A percentile compares a stretch with the other conserved stretches of the same genome.
These are phyloP conservation scores for Circinella umbellata DNA, from an alignment of 371 early-diverging fungal species.

Conservation along the genomic window DNA sequence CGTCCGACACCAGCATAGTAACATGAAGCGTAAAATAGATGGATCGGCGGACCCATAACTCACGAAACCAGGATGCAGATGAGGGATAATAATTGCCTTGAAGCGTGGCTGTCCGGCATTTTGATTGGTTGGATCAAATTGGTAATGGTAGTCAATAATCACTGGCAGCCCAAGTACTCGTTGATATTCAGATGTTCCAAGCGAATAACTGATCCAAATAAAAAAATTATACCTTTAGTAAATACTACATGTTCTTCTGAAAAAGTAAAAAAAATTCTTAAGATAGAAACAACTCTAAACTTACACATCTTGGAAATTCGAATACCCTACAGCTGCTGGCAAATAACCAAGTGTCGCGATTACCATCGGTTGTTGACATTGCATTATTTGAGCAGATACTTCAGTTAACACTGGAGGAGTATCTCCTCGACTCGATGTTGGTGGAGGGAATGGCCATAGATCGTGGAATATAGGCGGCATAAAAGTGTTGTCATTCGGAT, in stretches of 20 bases:
- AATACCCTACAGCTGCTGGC: background rate
- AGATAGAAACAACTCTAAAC: background rate
- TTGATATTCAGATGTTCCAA: background rate
- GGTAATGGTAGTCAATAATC: background rate
- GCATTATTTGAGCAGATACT: background rate
- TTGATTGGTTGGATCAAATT: background rate
- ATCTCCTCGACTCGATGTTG: background rate
- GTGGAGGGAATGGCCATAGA: background rate
- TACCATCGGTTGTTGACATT: background rate
- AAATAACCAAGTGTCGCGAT: background rate
- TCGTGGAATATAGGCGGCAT: background rate
- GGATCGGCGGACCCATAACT: constrained; percentile 13
- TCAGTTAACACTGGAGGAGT: background rate
- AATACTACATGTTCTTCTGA: too few relatives aligned
- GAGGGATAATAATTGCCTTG: background rate
- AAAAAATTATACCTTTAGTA: too few relatives aligned
- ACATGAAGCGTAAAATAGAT: constrained; percentile 1
- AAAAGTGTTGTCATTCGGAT: background rate
- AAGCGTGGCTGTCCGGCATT: background rate
- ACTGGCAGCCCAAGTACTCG: background rate
- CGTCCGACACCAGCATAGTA: too few relatives aligned
- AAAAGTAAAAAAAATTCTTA: background rate
- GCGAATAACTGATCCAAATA: background rate
- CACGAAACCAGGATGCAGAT: constrained; percentile 5
- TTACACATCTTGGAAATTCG: background rate